A percentile compares a stretch with the other conserved stretches of the same genome.
Evolutionary conservation across 164 flowering plant species (phyloP).

Genomic region (Buxus sempervirens): DNA sequence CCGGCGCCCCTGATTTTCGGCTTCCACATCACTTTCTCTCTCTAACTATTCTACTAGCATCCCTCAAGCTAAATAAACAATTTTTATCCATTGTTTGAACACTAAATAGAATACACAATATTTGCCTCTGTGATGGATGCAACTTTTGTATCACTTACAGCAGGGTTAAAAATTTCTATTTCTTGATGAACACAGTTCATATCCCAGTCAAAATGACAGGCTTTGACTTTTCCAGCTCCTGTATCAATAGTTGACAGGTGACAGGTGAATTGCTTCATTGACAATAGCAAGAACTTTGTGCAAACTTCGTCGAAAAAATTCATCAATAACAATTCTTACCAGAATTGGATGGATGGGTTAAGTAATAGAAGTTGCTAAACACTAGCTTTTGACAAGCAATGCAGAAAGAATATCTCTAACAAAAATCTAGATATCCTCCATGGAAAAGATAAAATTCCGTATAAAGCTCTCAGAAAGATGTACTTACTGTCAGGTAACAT

Average conservation of each 20-base stretch:
- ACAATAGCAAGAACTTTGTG: no score
- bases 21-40: no score
- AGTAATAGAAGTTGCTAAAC: not conserved
- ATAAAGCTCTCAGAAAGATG: not conserved
- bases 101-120: no score
- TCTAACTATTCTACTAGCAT: no score
- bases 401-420: not conserved
- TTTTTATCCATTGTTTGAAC: not conserved
- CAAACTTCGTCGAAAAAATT: no score
- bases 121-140: not conserved
- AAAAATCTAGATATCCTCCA: not conserved
- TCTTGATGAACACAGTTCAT: conserved; percentile 95
- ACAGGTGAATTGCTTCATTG: no score
- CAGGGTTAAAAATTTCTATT: conserved; percentile 89
- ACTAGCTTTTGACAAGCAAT: not conserved
- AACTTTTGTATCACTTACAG: conserved; percentile 51
- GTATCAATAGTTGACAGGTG: conserved; percentile 11
- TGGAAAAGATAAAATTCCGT: not conserved
- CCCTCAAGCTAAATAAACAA: not conserved
- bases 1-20: no score
- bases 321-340: no score
- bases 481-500: conserved; percentile 78
- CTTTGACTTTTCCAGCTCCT: conserved; percentile 92
- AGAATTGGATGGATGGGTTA: not conserved
- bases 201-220: conserved; percentile 99